Conservation (phyloP, 208 protist genomes). For the Trypanosoma scelopori region DNA sequence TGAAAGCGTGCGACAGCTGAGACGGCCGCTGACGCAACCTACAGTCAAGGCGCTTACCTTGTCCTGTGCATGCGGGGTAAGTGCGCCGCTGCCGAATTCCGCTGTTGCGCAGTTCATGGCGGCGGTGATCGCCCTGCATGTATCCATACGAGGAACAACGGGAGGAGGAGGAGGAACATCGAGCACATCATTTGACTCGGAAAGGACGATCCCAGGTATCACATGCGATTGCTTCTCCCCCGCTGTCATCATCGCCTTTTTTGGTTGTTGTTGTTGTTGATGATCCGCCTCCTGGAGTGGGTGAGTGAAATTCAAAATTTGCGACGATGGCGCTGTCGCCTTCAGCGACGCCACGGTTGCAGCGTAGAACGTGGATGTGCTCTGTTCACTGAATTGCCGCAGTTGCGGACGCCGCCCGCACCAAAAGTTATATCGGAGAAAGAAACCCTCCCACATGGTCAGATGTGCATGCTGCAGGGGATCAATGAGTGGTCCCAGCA, state of each 20-base stretch:
- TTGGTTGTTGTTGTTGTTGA: not conserved
- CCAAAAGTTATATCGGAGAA: conserved; percentile 51
- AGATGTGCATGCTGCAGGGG: conserved; percentile 30
- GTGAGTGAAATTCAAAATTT: not conserved
- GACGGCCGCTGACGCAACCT: not conserved
- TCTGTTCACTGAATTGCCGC: conserved; percentile 24
- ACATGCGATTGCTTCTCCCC: not conserved
- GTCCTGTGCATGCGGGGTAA: not conserved
- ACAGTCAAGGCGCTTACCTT: not conserved
- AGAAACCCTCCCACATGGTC: conserved; percentile 37
- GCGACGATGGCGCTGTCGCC: not conserved
- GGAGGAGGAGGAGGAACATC: no score
- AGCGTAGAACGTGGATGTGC: conserved; percentile 6
- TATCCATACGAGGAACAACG: no score
- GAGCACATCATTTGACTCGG: not conserved
- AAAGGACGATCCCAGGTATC: not conserved
- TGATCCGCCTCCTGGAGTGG: not conserved
- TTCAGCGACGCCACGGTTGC: not conserved
- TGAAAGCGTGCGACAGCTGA: not conserved
- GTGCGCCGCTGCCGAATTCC: no score
- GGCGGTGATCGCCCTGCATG: no score
- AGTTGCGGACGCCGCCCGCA: conserved; percentile 27
- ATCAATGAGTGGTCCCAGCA: conserved; percentile 61
- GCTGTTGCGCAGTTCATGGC: no score
- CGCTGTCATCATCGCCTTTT: not conserved